Conservation (phyloP, 2,329 filamentous ascomycete species). For the Ceratocystis cubensis region DNA sequence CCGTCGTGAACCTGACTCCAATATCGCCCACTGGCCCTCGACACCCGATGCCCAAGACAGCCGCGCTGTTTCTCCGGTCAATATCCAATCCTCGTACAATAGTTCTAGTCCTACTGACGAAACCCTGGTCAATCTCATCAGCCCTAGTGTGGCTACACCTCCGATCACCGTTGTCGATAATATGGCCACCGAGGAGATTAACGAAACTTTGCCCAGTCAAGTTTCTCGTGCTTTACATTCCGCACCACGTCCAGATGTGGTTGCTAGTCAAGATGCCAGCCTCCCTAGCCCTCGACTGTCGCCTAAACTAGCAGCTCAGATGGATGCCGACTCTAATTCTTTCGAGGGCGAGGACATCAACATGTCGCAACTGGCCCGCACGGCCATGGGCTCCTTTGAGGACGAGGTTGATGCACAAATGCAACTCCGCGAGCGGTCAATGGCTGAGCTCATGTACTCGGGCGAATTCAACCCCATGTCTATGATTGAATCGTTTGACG, state of each 20-base stretch:
- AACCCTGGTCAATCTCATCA: constrained; percentile 48
- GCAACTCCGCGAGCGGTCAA: constrained; percentile 8
- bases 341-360: constrained; percentile 32
- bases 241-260: constrained; percentile 5
- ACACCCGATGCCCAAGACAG: constrained; percentile 9
- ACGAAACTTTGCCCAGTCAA: constrained; percentile 41
- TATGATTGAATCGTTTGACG: constrained; percentile 82
- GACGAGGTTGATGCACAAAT: constrained; percentile 13
- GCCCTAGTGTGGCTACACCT: constrained; percentile 56
- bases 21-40: constrained; percentile 12
- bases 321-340: constrained; percentile 35
- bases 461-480: constrained; percentile 63
- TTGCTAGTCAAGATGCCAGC: constrained; percentile 62
- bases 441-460: background rate
- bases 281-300: constrained; percentile 90
- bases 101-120: constrained; percentile 41
- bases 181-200: constrained; percentile 39
- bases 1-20: constrained; percentile 6
- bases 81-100: constrained; percentile 32
- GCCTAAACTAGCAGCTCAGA: constrained; percentile 63
- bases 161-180: constrained; percentile 42
- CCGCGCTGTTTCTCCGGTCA: constrained; percentile 11
- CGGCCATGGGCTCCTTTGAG: constrained; percentile 3
- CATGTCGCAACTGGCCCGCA: constrained; percentile 22
- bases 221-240: constrained; percentile 3